Evolutionary conservation across 2,329 filamentous ascomycete species (phyloP), one percentile per base, ranked within the genome.

Genomic region (Uncinocarpus reesii): DNA sequence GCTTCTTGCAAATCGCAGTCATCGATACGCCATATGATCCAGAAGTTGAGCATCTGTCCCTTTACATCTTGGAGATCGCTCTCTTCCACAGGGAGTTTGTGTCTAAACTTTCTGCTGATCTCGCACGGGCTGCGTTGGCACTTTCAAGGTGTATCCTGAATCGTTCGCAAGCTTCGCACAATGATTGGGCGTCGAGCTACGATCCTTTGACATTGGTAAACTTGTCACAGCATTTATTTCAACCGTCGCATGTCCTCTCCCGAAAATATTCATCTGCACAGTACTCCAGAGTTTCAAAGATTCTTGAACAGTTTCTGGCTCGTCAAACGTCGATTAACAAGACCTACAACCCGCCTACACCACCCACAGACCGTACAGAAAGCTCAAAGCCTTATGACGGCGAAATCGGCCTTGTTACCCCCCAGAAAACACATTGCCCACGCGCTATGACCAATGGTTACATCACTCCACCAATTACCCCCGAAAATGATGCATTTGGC

Each of bases 11-110:
- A 62, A 73, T 95, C 53, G 87, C 90, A 53, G 78, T 93, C 32
- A 78, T 85, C 38, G 86, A 95, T 65, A 71, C 71, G 18, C 68
- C 71, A 7, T 86, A 85, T 60, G 86, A 95, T 64, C 76, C 80
- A 20, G 89, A 95, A 68, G 83, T 95, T 18, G 87, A 96, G 71
- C 84, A 94, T 68, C 90, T 98, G 85, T 82, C 89, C 15, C 77
- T 85, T 54, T 98, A 96, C 72, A 84, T 98, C 53, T 83, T 86
- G 62, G 92, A 98, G 71, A 90, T 96, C 60, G 86, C 89, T 38
- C 75, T 96, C 35, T 98, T 95, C 70, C 87, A 96, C 72, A 85
- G 90, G 61, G 92, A 96, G 56, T 98, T 98, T 60, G 89, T 98
- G 53, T 92, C 89, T 13, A 88, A 84, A 48, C 84, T 84, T 61